Percentiles rank a stretch among this genome's conserved stretches.
Conservation (phyloP, 1,139 yeast genomes). For the Taphrina pruni region DNA sequence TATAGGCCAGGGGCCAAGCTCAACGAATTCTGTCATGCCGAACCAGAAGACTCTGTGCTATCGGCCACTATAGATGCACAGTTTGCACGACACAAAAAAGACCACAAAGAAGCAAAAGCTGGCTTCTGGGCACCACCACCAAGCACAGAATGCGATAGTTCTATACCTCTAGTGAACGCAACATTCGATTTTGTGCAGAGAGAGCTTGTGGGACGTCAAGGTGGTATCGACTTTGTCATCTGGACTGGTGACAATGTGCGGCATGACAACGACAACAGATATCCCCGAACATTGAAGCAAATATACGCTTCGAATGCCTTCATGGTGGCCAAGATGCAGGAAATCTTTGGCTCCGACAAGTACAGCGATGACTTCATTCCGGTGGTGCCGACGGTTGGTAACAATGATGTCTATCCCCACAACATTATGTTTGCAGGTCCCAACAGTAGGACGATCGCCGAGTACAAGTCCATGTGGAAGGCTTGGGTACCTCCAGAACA, state of each 20-base stretch:
- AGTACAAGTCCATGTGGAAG: conserved; percentile 74
- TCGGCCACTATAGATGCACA: conserved; percentile 43
- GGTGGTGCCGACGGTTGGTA: conserved; percentile 57
- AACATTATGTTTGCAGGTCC: conserved; percentile 85
- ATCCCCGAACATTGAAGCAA: conserved; percentile 72
- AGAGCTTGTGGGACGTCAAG: conserved; percentile 59
- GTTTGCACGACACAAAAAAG: conserved; percentile 24
- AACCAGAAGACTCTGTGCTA: conserved; percentile 45
- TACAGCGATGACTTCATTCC: conserved; percentile 51
- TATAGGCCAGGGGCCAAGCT: conserved; percentile 62
- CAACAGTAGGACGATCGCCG: conserved; percentile 73
- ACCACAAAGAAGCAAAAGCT: conserved; percentile 56
- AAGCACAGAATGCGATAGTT: conserved; percentile 74
- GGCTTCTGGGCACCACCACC: conserved; percentile 79
- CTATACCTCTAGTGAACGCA: conserved; percentile 63
- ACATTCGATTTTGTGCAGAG: conserved; percentile 71
- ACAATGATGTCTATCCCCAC: conserved; percentile 88
- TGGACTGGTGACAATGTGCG: conserved; percentile 93
- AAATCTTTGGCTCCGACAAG: conserved; percentile 56
- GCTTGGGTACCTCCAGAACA: conserved; percentile 78
- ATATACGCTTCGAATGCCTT: conserved; percentile 72
- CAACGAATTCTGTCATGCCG: conserved; percentile 62
- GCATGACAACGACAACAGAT: conserved; percentile 77
- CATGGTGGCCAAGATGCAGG: conserved; percentile 62
- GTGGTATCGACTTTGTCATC: conserved; percentile 70